Conservation (phyloP, 352 stramenopile species). For the Globisporangium yorkense region DNA sequence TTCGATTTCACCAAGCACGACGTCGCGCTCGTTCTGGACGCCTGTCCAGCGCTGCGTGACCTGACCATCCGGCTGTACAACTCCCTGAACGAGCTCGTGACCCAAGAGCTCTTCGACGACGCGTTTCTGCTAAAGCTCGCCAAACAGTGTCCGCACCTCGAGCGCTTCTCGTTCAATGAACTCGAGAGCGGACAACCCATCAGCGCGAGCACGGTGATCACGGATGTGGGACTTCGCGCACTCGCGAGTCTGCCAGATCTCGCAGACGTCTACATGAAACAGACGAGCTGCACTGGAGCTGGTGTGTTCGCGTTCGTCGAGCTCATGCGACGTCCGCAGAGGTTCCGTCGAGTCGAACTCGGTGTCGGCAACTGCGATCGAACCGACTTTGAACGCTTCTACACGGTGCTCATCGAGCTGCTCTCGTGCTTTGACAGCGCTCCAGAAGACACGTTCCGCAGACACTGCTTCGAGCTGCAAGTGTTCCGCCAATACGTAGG, state of each 20-base stretch:
- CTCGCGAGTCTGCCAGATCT: slow-evolving; percentile 7
- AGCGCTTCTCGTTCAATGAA: slow-evolving; percentile 9
- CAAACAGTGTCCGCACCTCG: slow-evolving; percentile 3
- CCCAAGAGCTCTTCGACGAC: slow-evolving; percentile 12
- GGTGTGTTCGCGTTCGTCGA: slow-evolving; percentile 10
- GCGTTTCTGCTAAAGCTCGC: slow-evolving; percentile 7
- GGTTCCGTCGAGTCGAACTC: neutral
- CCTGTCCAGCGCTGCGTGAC: slow-evolving; percentile 5
- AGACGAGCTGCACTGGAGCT: slow-evolving; percentile 8
- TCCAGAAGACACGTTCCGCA: neutral
- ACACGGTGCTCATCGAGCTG: slow-evolving; percentile 4
- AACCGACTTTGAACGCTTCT: slow-evolving; percentile 7
- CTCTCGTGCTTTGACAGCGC: slow-evolving; percentile 3
- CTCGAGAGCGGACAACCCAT: slow-evolving; percentile 14
- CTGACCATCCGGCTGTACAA: slow-evolving; percentile 11
- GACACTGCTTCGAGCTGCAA: slow-evolving; percentile 7
- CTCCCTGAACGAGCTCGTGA: slow-evolving; percentile 12
- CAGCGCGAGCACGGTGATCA: slow-evolving; percentile 6
- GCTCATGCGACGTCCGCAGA: slow-evolving; percentile 3
- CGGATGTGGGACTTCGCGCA: slow-evolving; percentile 6
- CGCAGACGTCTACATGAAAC: slow-evolving; percentile 10
- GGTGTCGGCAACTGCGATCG: slow-evolving; percentile 2
- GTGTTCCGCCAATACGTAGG: slow-evolving; percentile 6
- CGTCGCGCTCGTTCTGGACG: slow-evolving; percentile 4
- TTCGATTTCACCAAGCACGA: slow-evolving; percentile 12